Evolutionary conservation across 129 eudicot species (phyloP), one percentile per base, ranked within the genome.

Genomic region (Solidago caesia): DNA sequence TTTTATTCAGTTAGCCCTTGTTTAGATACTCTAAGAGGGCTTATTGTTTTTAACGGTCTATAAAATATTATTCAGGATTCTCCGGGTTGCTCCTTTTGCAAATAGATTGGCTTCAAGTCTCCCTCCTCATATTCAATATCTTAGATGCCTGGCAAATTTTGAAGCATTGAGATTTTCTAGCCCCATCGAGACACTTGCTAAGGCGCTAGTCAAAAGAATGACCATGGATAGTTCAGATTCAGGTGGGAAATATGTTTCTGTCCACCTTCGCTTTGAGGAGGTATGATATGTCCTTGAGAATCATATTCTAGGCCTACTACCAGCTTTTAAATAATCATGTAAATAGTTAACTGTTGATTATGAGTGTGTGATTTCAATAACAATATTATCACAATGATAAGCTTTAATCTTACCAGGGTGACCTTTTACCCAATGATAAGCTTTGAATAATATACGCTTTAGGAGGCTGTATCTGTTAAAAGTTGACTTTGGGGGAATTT

Each of bases 231-330:
- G 96, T 82, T 76, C 86, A 69, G 76, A 43, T 67, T 81, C 92
- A 48, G 89, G 71, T 39, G 97, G 97, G 79, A 89, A 91, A 57
- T 91, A 84, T 42, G 85, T 85, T 64, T 84, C 97, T 16, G 69
- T 91, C 80, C 97, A 91, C 82, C 97, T 91, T 72, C 90, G 97
- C 11, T 91, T 91, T 67, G 97, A 91, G 78, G 97, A 91, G 92
- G 97, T 91, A 84, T 74, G 83, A 75, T 77, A 45, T 42, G 14
- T 48, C 16, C 26, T 60, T 15, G 10, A 69, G 29, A 46, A 53
- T 67, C 47, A 27, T 56, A 68, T 33, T 33, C 39, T 33, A 33
- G 39, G 39, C 3, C 39, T 33, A 33, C 39, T 33, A 33, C 39
- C 39, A 21, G 21, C 0, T 21, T 21, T 21, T 21, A 21, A 21